Evolutionary conservation across 176 grass and related monocot genomes (phyloP), one percentile per base, ranked within the genome.

Genomic region (Hyparrhenia diplandra): DNA sequence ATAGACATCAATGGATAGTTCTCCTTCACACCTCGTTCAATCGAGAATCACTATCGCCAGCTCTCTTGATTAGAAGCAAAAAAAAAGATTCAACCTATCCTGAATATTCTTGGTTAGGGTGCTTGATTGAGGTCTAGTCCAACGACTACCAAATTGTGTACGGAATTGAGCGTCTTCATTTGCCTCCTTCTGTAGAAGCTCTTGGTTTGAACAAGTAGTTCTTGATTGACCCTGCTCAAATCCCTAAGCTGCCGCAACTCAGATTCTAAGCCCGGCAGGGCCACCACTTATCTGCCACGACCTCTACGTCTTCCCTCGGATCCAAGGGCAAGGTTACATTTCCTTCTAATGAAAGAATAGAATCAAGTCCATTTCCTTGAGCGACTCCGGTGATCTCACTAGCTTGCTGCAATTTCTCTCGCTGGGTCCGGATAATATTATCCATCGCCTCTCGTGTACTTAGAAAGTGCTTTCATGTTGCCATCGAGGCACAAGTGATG

Each of bases 311-410:
- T 74, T 99, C 97, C 76, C 90, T 99, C 51, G 94, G 73, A 89
- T 99, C 91, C 29, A 74, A 72, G 79, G 97, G 93, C 86, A 99
- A 80, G n/a, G 77, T 78, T 68, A 93, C 81, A 85, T 94, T 96
- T 90, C 97, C 97, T 92, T 99, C 97, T 45, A 99, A 64, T 66
- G 97, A 93, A 76, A 92, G 80, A 70, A 99, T 96, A 74, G 97
- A 99, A 91, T 99, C 97, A 99, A 75, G 82, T 99, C 97, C 97
- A 99, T 96, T 84, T 99, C 97, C 89, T 96, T 99, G 62, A 99
- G 74, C 75, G 81, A 99, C 89, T 80, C 97, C 87, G 67, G 97
- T 92, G 54, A 99, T 90, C 80, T 99, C 97, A 86, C 97, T 99
- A 36, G 92, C 91, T 91, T 99, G 89, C 85, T 96, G 97, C 74